Conservation (phyloP, 2,329 filamentous ascomycete species). For the Elsinoe fawcettii region DNA sequence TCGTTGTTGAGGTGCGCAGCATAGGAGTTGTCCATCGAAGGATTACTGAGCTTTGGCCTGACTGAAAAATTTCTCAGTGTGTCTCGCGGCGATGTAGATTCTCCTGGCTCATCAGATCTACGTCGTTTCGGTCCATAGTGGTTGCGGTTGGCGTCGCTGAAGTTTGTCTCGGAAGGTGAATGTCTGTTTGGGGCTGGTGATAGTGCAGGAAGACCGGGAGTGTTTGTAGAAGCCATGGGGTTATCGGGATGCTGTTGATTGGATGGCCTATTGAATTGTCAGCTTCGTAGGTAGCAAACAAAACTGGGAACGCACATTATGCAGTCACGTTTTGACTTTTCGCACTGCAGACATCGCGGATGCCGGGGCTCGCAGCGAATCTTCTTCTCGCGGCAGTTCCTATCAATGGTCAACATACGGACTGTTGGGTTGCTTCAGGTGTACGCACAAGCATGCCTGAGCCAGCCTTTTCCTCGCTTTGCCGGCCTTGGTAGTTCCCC, state of each 20-base stretch:
- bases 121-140: background rate
- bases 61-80: background rate
- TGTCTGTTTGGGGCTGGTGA: conserved; percentile 8
- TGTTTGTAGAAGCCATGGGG: conserved; percentile 20
- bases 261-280: conserved; percentile 15
- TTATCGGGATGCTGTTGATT: conserved; percentile 18
- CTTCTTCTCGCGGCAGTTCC: conserved; percentile 88
- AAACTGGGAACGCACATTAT: conserved; percentile 52
- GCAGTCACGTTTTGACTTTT: conserved; percentile 81
- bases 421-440: background rate
- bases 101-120: conserved; percentile 1
- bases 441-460: conserved; percentile 64
- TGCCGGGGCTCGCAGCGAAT: conserved; percentile 91
- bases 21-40: background rate
- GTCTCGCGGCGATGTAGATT: conserved; percentile 4
- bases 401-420: background rate
- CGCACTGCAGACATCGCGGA: conserved; percentile 81
- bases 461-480: conserved; percentile 86
- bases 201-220: conserved; percentile 17
- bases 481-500: conserved; percentile 89
- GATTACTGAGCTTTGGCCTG: background rate
- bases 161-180: background rate
- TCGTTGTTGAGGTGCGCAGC: background rate
- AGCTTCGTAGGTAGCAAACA: conserved; percentile 15
- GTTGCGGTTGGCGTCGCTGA: background rate